Evolutionary conservation across 2,329 filamentous ascomycete species (phyloP).

Genomic region (Malbranchea zuffiana): DNA sequence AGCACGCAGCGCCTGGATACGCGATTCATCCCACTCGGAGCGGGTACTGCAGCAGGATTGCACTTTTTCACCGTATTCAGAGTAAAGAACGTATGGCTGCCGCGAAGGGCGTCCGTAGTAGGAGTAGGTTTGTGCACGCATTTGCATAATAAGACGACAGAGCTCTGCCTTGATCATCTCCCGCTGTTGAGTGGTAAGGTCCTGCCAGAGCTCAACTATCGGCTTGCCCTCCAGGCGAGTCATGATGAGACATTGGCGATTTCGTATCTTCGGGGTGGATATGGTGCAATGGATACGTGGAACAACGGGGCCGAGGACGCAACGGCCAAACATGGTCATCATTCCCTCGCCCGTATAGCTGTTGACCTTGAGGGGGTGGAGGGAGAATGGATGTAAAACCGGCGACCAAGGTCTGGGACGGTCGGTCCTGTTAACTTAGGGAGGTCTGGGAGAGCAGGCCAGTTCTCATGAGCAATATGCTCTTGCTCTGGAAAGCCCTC

Average conservation of each 20-base stretch:
- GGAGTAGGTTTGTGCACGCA: slow-evolving; percentile 13
- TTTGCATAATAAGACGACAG: slow-evolving; percentile 11
- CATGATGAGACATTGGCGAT: slow-evolving; percentile 10
- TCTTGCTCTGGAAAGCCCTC: slow-evolving; percentile 7
- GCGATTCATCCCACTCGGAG: slow-evolving; percentile 15
- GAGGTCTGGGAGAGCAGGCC: slow-evolving; percentile 9
- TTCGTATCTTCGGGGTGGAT: not conserved
- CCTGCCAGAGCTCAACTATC: slow-evolving; percentile 14
- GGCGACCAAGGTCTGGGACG: slow-evolving; percentile 10
- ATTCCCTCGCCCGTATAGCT: slow-evolving; percentile 9
- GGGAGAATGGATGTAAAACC: slow-evolving; percentile 13
- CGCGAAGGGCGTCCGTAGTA: slow-evolving; percentile 14
- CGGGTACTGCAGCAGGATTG: slow-evolving; percentile 11
- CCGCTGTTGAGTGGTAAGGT: slow-evolving; percentile 12
- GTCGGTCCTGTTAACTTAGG: slow-evolving; percentile 11
- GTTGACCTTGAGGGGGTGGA: slow-evolving; percentile 11
- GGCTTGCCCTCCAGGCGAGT: slow-evolving; percentile 12
- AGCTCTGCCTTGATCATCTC: slow-evolving; percentile 12
- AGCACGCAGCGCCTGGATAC: slow-evolving; percentile 9
- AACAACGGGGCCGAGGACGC: slow-evolving; percentile 14
- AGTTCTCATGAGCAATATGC: slow-evolving; percentile 7
- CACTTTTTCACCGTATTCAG: slow-evolving; percentile 2
- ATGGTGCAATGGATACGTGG: slow-evolving; percentile 11
- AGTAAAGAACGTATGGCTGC: slow-evolving; percentile 13
- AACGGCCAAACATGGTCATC: slow-evolving; percentile 14